Conservation (phyloP, 148 eudicot genomes). For the Fagopyrum esculentum region DNA sequence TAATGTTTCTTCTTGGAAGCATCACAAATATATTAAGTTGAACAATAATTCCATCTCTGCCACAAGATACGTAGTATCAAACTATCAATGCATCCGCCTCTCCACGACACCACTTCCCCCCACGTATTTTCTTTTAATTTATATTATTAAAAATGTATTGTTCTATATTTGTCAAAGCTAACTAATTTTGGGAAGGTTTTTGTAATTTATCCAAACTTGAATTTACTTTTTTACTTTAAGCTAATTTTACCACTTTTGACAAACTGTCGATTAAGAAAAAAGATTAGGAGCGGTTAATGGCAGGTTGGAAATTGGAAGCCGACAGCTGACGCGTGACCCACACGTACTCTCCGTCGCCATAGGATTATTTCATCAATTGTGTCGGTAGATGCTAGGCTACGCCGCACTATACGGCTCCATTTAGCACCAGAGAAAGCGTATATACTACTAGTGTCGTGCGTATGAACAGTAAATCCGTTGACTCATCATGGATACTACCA, state of each 20-base stretch:
- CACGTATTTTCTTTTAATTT: background rate
- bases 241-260: too few relatives aligned
- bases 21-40: background rate
- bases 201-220: too few relatives aligned
- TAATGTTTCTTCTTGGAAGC: slow-evolving; percentile 2
- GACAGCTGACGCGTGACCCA: slow-evolving; percentile 2
- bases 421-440: background rate
- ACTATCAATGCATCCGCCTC: background rate
- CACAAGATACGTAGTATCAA: background rate
- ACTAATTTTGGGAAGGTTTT: too few relatives aligned
- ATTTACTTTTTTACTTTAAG: too few relatives aligned
- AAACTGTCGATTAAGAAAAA: background rate
- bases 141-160: background rate
- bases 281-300: background rate
- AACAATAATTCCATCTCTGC: background rate
- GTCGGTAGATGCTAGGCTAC: slow-evolving; percentile 3
- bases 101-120: background rate
- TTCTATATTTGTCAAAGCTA: too few relatives aligned
- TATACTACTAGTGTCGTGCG: background rate
- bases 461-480: background rate
- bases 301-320: background rate
- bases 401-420: background rate
- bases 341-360: background rate
- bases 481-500: background rate
- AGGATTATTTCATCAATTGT: background rate